These are phyloP conservation scores for Nectriaceae sp. DNA, from an alignment of 2,329 filamentous ascomycete species.

Conservation along the genomic window DNA sequence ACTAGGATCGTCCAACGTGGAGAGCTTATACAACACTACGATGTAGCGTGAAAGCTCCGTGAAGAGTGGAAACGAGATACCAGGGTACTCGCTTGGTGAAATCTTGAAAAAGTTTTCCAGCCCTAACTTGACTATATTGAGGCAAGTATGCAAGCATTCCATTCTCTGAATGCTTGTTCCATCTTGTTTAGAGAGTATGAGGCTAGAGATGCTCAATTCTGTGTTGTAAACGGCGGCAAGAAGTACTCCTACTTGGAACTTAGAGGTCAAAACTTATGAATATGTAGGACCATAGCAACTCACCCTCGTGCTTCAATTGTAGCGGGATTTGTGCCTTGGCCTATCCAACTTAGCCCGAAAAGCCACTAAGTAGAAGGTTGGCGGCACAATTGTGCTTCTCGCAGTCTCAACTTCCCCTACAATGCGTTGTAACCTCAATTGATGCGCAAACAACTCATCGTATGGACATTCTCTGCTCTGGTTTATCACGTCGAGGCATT, in stretches of 20 bases:
- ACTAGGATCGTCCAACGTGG: not conserved
- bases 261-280: not conserved
- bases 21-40: not conserved
- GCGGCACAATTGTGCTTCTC: not conserved
- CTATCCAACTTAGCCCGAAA: not conserved
- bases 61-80: not conserved
- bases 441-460: constrained; percentile 1
- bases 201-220: not conserved
- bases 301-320: not conserved
- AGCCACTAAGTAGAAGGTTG: not conserved
- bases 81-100: not conserved
- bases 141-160: not conserved
- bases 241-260: not conserved
- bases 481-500: not conserved
- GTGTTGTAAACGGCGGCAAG: not conserved
- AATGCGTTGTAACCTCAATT: not conserved
- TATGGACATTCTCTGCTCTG: not conserved
- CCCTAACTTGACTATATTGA: not conserved
- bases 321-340: not conserved
- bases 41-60: not conserved
- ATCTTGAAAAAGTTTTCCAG: not conserved
- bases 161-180: not conserved
- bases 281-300: not conserved
- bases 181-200: not conserved
- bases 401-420: not conserved